Percentiles rank a stretch among this genome's conserved stretches.
These are phyloP conservation scores for Hansfordia pulvinata DNA, from an alignment of 2,329 filamentous ascomycete genomes.

Conservation along the genomic window DNA sequence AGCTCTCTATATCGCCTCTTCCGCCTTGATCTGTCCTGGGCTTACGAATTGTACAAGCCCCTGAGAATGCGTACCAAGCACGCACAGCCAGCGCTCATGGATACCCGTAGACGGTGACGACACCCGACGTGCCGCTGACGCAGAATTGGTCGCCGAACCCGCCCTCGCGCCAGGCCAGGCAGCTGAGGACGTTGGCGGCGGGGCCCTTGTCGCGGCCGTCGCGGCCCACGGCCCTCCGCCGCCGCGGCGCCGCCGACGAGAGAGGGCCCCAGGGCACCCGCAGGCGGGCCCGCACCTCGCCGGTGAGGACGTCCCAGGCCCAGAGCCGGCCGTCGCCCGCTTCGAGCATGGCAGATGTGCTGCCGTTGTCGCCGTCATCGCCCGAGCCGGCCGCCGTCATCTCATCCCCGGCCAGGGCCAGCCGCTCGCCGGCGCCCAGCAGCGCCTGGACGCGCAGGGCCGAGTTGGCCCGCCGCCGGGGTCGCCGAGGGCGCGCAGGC, in stretches of 20 bases:
- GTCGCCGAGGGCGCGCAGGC: constrained; percentile 58
- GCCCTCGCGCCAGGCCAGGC: constrained; percentile 46
- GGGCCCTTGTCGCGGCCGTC: constrained; percentile 47
- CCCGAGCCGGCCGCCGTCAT: constrained; percentile 19
- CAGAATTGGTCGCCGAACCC: constrained; percentile 53
- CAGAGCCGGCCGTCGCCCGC: constrained; percentile 46
- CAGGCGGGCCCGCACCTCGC: constrained; percentile 51
- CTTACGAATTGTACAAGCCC: no score
- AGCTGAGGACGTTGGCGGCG: constrained; percentile 47
- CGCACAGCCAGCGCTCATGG: no score
- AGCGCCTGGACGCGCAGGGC: constrained; percentile 63
- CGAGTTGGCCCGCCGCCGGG: constrained; percentile 45
- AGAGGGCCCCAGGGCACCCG: constrained; percentile 40
- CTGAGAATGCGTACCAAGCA: no score
- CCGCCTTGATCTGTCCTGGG: no score
- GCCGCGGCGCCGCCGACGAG: constrained; percentile 32
- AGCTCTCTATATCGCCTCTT: no score
- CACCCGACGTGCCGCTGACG: constrained; percentile 49
- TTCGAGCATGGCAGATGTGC: constrained; percentile 2
- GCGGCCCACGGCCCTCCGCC: constrained; percentile 39
- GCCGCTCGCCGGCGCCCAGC: constrained; percentile 62
- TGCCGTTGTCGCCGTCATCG: constrained; percentile 6
- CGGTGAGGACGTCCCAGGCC: constrained; percentile 76
- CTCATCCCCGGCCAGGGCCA: constrained; percentile 73
- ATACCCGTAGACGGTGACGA: constrained; percentile 49